Percentiles rank a stretch among this genome's conserved stretches.
These are phyloP conservation scores for Sporothrix dimorphospora DNA, from an alignment of 2,329 filamentous ascomycete species.

Conservation along the genomic window DNA sequence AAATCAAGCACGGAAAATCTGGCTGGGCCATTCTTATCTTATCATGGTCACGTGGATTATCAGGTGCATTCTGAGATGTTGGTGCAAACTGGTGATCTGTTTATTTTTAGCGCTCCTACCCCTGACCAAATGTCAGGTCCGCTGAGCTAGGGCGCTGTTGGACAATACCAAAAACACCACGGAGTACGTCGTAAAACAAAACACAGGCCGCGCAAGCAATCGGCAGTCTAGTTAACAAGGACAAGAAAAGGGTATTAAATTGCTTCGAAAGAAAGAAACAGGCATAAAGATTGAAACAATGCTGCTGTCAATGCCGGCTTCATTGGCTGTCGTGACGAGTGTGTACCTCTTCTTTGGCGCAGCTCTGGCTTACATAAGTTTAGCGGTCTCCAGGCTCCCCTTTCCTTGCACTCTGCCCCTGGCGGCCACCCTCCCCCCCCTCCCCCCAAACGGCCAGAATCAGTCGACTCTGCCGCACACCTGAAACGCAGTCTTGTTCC, in stretches of 20 bases:
- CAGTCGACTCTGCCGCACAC: constrained; percentile 48
- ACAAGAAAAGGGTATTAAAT: too few relatives aligned
- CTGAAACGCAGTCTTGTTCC: constrained; percentile 48
- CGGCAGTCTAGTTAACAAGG: too few relatives aligned
- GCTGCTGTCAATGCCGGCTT: neutral
- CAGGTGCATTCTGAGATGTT: neutral
- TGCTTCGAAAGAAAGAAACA: neutral
- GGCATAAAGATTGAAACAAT: neutral
- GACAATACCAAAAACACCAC: neutral
- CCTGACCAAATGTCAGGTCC: neutral
- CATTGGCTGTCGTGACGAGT: neutral
- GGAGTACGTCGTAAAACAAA: too few relatives aligned
- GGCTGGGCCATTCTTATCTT: constrained; percentile 20
- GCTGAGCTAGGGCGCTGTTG: neutral
- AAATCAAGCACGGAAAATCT: constrained; percentile 26
- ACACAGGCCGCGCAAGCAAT: constrained; percentile 12
- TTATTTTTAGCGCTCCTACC: constrained; percentile 22
- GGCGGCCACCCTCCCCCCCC: neutral
- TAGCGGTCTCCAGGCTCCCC: neutral
- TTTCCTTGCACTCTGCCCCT: constrained; percentile 5
- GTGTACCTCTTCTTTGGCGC: too few relatives aligned
- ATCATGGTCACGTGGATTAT: neutral
- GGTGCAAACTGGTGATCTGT: neutral
- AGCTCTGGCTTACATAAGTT: neutral
- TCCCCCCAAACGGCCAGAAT: constrained; percentile 32